phyloP scores from a whole-genome alignment of 192 early-diverging fungal species.

The Coemansia sp. region DNA sequence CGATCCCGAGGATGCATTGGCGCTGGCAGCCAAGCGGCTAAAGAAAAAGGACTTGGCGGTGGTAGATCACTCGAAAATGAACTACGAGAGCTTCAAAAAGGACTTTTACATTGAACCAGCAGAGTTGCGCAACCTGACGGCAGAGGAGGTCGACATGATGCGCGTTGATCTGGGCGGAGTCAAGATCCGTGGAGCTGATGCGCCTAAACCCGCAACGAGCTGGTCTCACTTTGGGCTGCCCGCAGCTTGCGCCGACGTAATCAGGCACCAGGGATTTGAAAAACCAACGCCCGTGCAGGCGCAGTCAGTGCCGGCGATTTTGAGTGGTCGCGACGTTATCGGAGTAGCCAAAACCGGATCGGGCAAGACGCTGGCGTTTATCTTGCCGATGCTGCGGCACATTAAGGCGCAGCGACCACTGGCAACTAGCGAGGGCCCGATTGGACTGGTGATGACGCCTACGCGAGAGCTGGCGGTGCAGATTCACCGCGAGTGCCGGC shows the following conservation, averaged over 20 bases:
- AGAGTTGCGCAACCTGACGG: conserved; percentile 80
- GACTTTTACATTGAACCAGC: conserved; percentile 96
- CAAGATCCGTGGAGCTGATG: conserved; percentile 87
- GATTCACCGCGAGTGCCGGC: conserved; percentile 90
- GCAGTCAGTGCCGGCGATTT: conserved; percentile 93
- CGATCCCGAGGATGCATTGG: conserved; percentile 73
- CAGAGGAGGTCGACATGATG: conserved; percentile 81
- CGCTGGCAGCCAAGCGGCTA: conserved; percentile 78
- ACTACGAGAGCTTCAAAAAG: conserved; percentile 87
- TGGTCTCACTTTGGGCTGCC: conserved; percentile 98
- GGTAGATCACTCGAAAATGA: conserved; percentile 83
- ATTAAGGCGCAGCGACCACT: conserved; percentile 88
- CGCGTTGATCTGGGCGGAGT: conserved; percentile 89
- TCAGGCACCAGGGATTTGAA: conserved; percentile 65
- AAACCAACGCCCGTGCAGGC: conserved; percentile 89
- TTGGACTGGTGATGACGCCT: conserved; percentile 88
- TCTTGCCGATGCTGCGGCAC: conserved; percentile 93
- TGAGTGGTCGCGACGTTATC: conserved; percentile 95
- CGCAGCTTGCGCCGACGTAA: conserved; percentile 61
- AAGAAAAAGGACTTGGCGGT: conserved; percentile 90
- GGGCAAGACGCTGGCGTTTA: conserved; percentile 93
- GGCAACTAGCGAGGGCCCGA: conserved; percentile 79
- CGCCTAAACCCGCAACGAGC: conserved; percentile 91
- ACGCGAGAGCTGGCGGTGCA: conserved; percentile 92
- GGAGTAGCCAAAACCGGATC: conserved; percentile 94